Evolutionary conservation across 169 alveolate genomes (phyloP).

Genomic region (Eimeria praecox): DNA sequence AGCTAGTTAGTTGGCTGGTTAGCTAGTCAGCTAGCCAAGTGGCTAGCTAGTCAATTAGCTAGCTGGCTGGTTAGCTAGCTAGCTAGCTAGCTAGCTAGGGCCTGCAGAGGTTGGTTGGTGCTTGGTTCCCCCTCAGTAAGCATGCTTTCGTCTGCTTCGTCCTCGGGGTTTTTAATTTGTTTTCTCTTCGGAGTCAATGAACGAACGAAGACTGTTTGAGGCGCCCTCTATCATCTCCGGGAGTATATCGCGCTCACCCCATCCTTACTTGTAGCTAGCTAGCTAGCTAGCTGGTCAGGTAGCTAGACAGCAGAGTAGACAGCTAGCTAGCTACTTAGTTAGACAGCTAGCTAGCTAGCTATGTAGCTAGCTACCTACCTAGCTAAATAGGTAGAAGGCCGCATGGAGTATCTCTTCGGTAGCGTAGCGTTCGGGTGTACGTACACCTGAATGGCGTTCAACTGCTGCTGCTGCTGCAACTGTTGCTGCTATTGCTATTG

Average conservation of each 20-base stretch:
- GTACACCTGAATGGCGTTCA: neutral
- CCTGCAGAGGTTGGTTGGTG: neutral
- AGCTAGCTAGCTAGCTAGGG: neutral
- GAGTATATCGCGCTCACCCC: too few species aligned
- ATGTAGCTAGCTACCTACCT: neutral
- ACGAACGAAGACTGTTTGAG: neutral
- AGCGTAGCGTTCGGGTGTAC: neutral
- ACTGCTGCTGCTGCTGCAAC: neutral
- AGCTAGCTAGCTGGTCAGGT: too few species aligned
- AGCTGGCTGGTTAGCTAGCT: neutral
- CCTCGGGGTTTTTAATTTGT: neutral
- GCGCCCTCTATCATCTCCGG: neutral
- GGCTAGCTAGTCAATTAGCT: neutral
- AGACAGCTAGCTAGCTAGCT: too few species aligned
- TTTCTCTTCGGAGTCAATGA: neutral
- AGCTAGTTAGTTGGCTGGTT: neutral
- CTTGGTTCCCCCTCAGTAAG: neutral
- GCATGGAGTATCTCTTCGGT: neutral
- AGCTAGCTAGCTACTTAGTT: too few species aligned
- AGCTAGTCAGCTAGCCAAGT: neutral
- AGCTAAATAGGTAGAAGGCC: neutral
- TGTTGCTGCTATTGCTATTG: neutral
- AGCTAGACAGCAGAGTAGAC: too few species aligned
- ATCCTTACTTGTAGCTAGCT: too few species aligned
- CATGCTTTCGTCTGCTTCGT: neutral